These are phyloP conservation scores for Monosporascus sp. DNA, from an alignment of 2,329 filamentous ascomycete species.

Conservation along the genomic window DNA sequence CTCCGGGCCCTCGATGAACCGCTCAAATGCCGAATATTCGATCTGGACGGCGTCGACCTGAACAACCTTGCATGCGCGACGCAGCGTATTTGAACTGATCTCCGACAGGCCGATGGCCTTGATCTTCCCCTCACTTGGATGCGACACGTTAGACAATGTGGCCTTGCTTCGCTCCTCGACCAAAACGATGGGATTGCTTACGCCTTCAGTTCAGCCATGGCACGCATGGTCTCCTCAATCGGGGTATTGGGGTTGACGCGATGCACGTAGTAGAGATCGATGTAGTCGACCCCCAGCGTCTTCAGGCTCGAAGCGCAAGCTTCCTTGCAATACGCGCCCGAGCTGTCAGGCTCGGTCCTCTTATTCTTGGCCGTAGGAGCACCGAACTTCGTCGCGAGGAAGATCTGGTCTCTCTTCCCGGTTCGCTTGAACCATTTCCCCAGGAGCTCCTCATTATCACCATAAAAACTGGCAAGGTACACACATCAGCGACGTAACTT, in stretches of 20 bases:
- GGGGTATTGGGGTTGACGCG: constrained; percentile 41
- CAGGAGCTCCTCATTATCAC: constrained; percentile 38
- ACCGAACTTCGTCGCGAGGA: constrained; percentile 47
- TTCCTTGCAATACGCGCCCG: constrained; percentile 33
- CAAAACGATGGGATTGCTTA: constrained; percentile 10
- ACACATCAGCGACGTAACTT: too few species aligned
- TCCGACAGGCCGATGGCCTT: constrained; percentile 42
- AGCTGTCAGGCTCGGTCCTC: constrained; percentile 23
- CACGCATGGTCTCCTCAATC: constrained; percentile 42
- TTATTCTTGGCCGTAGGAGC: constrained; percentile 15
- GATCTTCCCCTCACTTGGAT: constrained; percentile 38
- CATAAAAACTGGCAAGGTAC: constrained; percentile 25
- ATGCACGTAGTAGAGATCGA: constrained; percentile 49
- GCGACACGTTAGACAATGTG: too few species aligned
- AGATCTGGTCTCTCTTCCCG: constrained; percentile 37
- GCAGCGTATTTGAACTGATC: constrained; percentile 36
- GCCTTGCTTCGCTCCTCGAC: too few species aligned
- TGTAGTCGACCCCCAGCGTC: constrained; percentile 39
- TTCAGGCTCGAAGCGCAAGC: constrained; percentile 36
- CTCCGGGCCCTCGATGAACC: constrained; percentile 36
- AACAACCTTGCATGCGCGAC: constrained; percentile 40
- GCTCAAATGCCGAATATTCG: constrained; percentile 44
- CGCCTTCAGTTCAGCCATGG: constrained; percentile 38
- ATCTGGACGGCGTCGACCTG: constrained; percentile 43
- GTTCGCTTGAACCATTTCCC: constrained; percentile 39